Evolutionary conservation across 371 early-diverging fungal species (phyloP), one percentile per base, ranked within the genome.

Genomic region (Mucor plumbeus): DNA sequence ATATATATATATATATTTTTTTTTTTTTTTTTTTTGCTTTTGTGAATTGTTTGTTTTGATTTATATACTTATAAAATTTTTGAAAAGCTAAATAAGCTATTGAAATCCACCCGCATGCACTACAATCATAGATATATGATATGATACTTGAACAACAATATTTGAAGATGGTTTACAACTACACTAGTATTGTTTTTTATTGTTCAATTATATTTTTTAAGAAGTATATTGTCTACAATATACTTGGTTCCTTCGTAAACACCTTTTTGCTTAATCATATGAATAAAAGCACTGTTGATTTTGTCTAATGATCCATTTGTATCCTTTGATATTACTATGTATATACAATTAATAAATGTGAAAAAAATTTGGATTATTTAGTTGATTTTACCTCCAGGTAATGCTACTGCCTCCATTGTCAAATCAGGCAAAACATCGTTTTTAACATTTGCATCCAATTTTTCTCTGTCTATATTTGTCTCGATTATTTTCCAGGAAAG

Each of bases 401-500:
- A 19, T 15, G 61, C 38, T 5, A 59, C 47, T 31, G 47, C 67
- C 6, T 67, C 67, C 34, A 67, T 19, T 9, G 13, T 44, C 7
- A 67, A 47, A 7, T 43, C 34, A 44, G 57, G 55, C 31, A 31
- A 4, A 4, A 67, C 48, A 57, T 67, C 56, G 35, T 56, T 56
- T n/a, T 44, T 44, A 8, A 61, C 40, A 57, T 67, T 67, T 6
- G 67, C 67, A 43, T 67, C 67, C 4, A 67, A 15, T 38, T 14
- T 21, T 1, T 58, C 65, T 31, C 34, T 55, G 31, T 61, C 47
- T 10, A n/a, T 34, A 43, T 61, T 44, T 7, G 21, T n/a, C 13
- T 40, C 14, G 11, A 58, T 39, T 1, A 60, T 65, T 6, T 58
- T 68, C 80, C 80, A 80, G 2, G 64, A 59, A 7, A 80, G 50